Conservation (phyloP, 345 rosid species). For the Lepidium sativum region DNA sequence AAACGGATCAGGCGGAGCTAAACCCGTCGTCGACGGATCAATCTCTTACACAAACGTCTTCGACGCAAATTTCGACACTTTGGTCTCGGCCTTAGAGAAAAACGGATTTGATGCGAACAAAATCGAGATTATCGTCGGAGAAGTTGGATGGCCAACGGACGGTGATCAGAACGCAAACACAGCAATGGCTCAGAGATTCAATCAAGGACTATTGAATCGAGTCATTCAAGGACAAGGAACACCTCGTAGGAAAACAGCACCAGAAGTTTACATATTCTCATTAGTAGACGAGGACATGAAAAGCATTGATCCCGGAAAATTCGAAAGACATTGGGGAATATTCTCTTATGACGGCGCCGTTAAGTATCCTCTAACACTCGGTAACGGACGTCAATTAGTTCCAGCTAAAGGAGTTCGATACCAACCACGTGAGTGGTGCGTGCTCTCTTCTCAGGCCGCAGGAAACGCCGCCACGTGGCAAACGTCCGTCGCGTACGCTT, state of each 20-base stretch:
- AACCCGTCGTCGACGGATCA: constrained; percentile 69
- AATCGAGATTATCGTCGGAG: constrained; percentile 68
- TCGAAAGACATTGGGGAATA: constrained; percentile 78
- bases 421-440: constrained; percentile 61
- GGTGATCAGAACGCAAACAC: constrained; percentile 57
- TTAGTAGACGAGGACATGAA: constrained; percentile 79
- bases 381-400: constrained; percentile 34
- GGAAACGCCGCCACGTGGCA: constrained; percentile 2
- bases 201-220: constrained; percentile 64
- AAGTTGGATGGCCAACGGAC: constrained; percentile 94
- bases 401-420: constrained; percentile 63
- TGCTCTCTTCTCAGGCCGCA: constrained; percentile 40
- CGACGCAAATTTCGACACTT: constrained; percentile 83
- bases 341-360: constrained; percentile 63
- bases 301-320: constrained; percentile 66
- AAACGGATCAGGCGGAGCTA: constrained; percentile 31
- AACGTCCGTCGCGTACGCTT: constrained; percentile 34
- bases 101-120: constrained; percentile 55
- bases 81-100: constrained; percentile 59
- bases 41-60: constrained; percentile 74
- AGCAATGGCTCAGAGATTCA: constrained; percentile 53
- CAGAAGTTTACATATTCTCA: constrained; percentile 68
- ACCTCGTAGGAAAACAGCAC: constrained; percentile 49
- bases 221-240: constrained; percentile 55
- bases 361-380: constrained; percentile 43